Percentiles rank a stretch among this genome's conserved stretches.
phyloP scores from a whole-genome alignment of 2,329 filamentous ascomycete genomes.

The Fusarium camptoceras region DNA sequence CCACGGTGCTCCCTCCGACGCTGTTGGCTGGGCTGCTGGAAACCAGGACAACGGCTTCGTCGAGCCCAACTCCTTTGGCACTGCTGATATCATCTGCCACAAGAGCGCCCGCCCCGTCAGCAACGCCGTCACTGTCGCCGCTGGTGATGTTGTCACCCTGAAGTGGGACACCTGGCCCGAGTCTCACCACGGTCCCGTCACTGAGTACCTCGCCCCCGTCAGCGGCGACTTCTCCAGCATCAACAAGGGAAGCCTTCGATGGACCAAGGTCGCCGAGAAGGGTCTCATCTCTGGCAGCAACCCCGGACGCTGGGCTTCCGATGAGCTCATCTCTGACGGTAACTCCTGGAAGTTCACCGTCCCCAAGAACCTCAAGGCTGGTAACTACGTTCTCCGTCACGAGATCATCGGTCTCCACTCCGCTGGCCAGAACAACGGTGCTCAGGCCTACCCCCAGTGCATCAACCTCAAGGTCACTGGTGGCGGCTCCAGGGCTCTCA shows the following conservation, averaged over 20 bases:
- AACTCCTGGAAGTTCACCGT: conserved; percentile 61
- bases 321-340: conserved; percentile 61
- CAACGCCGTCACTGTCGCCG: conserved; percentile 61
- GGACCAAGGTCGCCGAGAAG: conserved; percentile 69
- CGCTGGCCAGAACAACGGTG: conserved; percentile 54
- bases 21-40: conserved; percentile 52
- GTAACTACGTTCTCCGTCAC: conserved; percentile 66
- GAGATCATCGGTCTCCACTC: conserved; percentile 68
- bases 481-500: conserved; percentile 47
- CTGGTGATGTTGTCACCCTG: conserved; percentile 68
- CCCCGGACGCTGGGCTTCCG: conserved; percentile 66
- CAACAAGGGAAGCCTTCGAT: conserved; percentile 63
- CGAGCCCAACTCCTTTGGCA: conserved; percentile 54
- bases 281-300: conserved; percentile 61
- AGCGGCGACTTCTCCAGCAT: conserved; percentile 63
- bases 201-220: conserved; percentile 69
- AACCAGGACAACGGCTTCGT: conserved; percentile 60
- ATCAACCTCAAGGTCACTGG: conserved; percentile 62
- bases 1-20: conserved; percentile 45
- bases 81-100: conserved; percentile 62
- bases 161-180: conserved; percentile 76
- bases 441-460: conserved; percentile 66
- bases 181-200: conserved; percentile 70
- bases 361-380: conserved; percentile 59
- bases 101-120: conserved; percentile 55